Evolutionary conservation across 352 stramenopile genomes (phyloP), one percentile per base, ranked within the genome.

Genomic region (Phytophthora europaea): DNA sequence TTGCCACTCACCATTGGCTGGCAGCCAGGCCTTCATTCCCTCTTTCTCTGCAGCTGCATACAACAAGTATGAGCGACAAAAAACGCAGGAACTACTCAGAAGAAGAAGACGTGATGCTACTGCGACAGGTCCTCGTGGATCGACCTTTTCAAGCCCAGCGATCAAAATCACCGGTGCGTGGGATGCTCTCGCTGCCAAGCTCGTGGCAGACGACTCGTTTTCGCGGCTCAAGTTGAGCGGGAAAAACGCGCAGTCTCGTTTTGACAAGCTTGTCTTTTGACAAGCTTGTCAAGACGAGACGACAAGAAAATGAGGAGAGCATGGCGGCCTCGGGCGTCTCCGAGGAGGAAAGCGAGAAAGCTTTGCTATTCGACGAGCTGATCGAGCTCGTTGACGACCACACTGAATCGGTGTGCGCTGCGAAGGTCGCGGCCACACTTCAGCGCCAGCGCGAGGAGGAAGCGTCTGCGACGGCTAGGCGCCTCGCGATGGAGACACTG

Each of bases 321-420:
- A 4, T 43, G 34, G 34, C 34, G 12, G 8, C 34, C 13, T 43
- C 9, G 34, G 34, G 34, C 6, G 34, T 63, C 20, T 54, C 43
- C 13, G 54, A 64, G 43, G 53, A 64, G 6, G 63, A 64, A n/a
- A 54, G 5, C 13, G 48, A 67, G 48, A 5, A 13, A 54, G 20
- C 50, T 13, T n/a, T 64, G 43, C 20, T 64, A 10, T 20, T 63
- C 0, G 63, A 70, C 18, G 53, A 70, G 52, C 52, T 63, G 15
- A 58, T 70, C 2, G 9, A 62, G 51, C 53, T 70, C n/a, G 22
- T 70, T 7, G 53, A 70, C 43, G 63, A 52, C 43, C 63, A 70
- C 5, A 18, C 20, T 10, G 22, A 60, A 3, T 15, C 50, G 4
- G 28, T 57, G 2, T 22, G 15, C 16, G 61, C 51, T 20, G 34